Evolutionary conservation across 2,329 filamentous ascomycete genomes (phyloP).

Genomic region (Fusarium illudens): DNA sequence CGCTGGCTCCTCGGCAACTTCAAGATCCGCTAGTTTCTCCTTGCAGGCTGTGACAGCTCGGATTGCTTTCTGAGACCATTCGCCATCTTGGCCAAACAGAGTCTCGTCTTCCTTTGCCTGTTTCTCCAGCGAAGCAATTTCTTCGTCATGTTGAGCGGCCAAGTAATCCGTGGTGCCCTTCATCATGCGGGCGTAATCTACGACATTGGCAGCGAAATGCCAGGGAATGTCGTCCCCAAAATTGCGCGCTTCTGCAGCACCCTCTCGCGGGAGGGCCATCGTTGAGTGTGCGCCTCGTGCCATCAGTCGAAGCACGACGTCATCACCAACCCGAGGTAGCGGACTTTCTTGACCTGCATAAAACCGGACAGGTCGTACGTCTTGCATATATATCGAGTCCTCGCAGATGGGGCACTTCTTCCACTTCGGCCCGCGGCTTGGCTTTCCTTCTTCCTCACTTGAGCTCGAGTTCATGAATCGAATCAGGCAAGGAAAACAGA

Average conservation of each 20-base stretch:
- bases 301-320: constrained; percentile 89
- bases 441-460: constrained; percentile 71
- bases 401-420: constrained; percentile 98
- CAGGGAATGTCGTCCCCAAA: constrained; percentile 85
- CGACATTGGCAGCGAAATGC: constrained; percentile 92
- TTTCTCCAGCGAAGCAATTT: constrained; percentile 75
- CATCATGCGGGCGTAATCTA: constrained; percentile 96
- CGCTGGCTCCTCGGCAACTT: constrained; percentile 30
- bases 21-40: constrained; percentile 69
- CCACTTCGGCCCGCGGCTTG: constrained; percentile 78
- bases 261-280: constrained; percentile 85
- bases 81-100: constrained; percentile 90
- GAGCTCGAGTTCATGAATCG: constrained; percentile 91
- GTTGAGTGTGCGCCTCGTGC: constrained; percentile 83
- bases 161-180: constrained; percentile 93
- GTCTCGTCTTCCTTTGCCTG: constrained; percentile 91
- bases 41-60: constrained; percentile 76
- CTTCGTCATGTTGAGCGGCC: constrained; percentile 78
- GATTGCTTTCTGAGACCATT: constrained; percentile 89
- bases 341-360: constrained; percentile 88
- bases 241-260: constrained; percentile 72
- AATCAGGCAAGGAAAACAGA: constrained; percentile 91
- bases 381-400: constrained; percentile 90
- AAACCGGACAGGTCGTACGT: constrained; percentile 88
- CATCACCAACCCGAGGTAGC: constrained; percentile 81